Conservation (phyloP, 2,329 filamentous ascomycete genomes). For the Pyrenophora graminea region DNA sequence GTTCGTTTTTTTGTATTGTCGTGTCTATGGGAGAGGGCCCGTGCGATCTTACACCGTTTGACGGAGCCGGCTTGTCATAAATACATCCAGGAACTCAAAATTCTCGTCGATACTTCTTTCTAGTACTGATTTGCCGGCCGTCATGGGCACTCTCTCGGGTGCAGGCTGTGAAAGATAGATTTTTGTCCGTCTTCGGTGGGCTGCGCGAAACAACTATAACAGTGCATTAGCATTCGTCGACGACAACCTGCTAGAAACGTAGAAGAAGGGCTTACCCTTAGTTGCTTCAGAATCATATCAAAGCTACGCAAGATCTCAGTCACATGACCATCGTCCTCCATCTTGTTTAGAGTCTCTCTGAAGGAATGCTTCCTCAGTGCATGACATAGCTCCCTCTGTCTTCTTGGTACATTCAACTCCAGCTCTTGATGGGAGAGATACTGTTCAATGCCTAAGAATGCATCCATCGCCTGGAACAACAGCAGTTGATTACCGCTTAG, state of each 20-base stretch:
- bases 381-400: constrained; percentile 2
- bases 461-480: constrained; percentile 6
- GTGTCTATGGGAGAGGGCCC: neutral
- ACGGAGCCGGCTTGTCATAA: constrained; percentile 1
- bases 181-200: constrained; percentile 4
- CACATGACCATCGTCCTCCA: neutral
- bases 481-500: constrained; percentile 6
- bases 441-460: constrained; percentile 8
- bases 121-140: constrained; percentile 7
- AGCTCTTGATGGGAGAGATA: constrained; percentile 3
- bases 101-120: neutral
- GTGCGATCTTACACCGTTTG: neutral
- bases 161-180: constrained; percentile 7
- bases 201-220: constrained; percentile 5
- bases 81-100: neutral
- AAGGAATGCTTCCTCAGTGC: constrained; percentile 4
- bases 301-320: neutral
- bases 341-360: neutral
- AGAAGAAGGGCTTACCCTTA: constrained; percentile 2
- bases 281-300: neutral
- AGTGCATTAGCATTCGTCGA: neutral
- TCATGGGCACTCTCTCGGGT: constrained; percentile 6
- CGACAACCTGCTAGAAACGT: neutral
- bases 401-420: constrained; percentile 3
- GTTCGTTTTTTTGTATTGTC: neutral